Conservation (phyloP, 2,329 filamentous ascomycete genomes). For the Emergomyces africanus region DNA sequence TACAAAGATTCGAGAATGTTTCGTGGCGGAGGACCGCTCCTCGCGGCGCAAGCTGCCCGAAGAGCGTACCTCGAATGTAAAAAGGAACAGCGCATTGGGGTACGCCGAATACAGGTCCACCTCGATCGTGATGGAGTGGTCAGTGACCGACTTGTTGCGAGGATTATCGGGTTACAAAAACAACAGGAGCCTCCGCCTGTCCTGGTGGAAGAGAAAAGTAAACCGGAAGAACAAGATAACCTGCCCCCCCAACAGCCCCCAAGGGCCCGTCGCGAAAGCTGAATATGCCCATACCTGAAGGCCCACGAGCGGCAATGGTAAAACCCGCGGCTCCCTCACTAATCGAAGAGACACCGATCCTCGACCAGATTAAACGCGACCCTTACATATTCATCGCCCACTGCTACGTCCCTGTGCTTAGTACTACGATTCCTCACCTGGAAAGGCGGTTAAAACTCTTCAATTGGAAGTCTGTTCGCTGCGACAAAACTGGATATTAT, state of each 20-base stretch:
- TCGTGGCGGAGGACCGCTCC: conserved; percentile 41
- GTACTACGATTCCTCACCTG: conserved; percentile 76
- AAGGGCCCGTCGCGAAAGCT: conserved; percentile 61
- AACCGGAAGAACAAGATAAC: conserved; percentile 19
- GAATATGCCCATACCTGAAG: conserved; percentile 11
- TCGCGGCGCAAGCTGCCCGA: conserved; percentile 69
- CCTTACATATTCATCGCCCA: conserved; percentile 89
- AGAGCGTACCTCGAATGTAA: conserved; percentile 60
- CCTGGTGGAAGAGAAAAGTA: conserved; percentile 18
- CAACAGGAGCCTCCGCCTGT: conserved; percentile 17
- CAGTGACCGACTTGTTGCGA: conserved; percentile 66
- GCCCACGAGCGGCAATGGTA: conserved; percentile 23
- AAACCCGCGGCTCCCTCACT: conserved; percentile 34
- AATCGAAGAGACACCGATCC: conserved; percentile 54
- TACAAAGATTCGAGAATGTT: conserved; percentile 59
- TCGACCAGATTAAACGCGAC: conserved; percentile 57
- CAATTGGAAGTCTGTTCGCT: conserved; percentile 65
- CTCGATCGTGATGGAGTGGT: conserved; percentile 79
- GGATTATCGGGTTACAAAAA: conserved; percentile 55
- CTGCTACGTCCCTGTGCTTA: conserved; percentile 73
- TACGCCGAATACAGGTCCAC: conserved; percentile 65
- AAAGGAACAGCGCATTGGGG: conserved; percentile 67
- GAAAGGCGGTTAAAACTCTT: conserved; percentile 79
- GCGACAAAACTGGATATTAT: conserved; percentile 80
- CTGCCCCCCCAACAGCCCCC: conserved; percentile 69